A percentile compares a stretch with the other conserved stretches of the same genome.
These are phyloP conservation scores for Leishmania aethiopica DNA, from an alignment of 208 protist genomes.

Conservation along the genomic window DNA sequence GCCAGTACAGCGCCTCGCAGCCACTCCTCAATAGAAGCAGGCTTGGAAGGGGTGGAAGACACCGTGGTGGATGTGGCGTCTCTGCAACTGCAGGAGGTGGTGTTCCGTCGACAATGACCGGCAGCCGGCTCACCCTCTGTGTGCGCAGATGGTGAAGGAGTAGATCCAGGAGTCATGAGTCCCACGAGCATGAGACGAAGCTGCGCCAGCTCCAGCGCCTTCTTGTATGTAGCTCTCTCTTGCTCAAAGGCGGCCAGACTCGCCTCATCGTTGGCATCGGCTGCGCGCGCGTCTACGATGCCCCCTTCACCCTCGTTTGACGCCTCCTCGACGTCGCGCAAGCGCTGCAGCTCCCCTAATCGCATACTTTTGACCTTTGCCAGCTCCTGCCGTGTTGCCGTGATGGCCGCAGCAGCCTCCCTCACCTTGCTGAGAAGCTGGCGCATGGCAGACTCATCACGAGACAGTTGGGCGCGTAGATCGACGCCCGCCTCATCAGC, in stretches of 20 bases:
- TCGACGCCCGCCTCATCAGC: neutral
- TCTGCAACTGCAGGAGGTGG: neutral
- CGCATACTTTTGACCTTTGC: neutral
- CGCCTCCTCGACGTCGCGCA: neutral
- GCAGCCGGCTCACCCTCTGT: neutral
- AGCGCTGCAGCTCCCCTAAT: neutral
- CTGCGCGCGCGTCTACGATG: neutral
- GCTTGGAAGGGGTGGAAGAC: neutral
- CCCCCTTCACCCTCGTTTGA: neutral
- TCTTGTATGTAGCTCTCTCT: neutral
- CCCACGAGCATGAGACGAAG: neutral
- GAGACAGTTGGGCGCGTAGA: neutral
- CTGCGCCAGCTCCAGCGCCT: neutral
- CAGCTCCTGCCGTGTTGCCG: neutral
- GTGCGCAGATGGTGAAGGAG: neutral
- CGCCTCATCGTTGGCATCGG: neutral
- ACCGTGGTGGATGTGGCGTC: neutral
- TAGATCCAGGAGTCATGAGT: neutral
- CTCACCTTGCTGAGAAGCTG: neutral
- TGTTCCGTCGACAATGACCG: neutral
- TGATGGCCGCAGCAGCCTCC: neutral
- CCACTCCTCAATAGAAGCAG: conserved; percentile 36
- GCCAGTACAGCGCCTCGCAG: conserved; percentile 44
- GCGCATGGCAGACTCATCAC: neutral
- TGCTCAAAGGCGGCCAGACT: neutral